These are phyloP conservation scores for Tulasnella sp. DNA, from an alignment of 768 basidiomycete species.

Conservation along the genomic window DNA sequence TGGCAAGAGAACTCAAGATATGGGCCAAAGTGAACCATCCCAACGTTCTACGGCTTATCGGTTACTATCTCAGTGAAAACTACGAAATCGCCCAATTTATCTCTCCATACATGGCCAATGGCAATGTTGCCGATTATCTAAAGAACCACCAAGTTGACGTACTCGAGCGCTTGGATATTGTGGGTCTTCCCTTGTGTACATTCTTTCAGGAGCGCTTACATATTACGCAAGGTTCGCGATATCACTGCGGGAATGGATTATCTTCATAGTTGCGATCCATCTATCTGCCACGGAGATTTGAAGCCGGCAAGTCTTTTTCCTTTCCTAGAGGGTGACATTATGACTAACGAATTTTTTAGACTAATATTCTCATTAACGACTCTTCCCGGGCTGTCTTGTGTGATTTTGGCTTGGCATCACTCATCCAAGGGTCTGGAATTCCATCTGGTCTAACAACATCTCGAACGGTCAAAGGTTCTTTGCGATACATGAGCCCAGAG, in stretches of 20 bases:
- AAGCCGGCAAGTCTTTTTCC: background rate
- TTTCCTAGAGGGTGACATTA: too few species aligned
- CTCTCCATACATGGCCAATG: background rate
- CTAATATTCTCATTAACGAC: background rate
- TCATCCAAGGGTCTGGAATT: background rate
- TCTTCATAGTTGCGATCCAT: background rate
- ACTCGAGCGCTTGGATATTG: background rate
- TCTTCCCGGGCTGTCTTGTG: background rate
- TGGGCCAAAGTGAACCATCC: background rate
- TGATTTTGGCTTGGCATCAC: background rate
- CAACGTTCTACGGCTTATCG: background rate
- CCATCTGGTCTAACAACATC: background rate
- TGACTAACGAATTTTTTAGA: background rate
- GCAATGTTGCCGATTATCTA: background rate
- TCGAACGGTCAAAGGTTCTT: background rate
- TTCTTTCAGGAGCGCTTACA: too few species aligned
- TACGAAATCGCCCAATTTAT: background rate
- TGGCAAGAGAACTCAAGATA: background rate
- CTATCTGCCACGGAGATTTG: background rate
- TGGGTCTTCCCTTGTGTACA: background rate
- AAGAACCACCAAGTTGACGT: background rate
- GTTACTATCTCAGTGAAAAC: background rate
- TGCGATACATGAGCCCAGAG: background rate
- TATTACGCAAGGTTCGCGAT: background rate
- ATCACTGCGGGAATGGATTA: background rate